Percentiles rank a stretch among this genome's conserved stretches.
These are phyloP conservation scores for Lyophyllum shimeji DNA, from an alignment of 768 basidiomycete species.

Conservation along the genomic window DNA sequence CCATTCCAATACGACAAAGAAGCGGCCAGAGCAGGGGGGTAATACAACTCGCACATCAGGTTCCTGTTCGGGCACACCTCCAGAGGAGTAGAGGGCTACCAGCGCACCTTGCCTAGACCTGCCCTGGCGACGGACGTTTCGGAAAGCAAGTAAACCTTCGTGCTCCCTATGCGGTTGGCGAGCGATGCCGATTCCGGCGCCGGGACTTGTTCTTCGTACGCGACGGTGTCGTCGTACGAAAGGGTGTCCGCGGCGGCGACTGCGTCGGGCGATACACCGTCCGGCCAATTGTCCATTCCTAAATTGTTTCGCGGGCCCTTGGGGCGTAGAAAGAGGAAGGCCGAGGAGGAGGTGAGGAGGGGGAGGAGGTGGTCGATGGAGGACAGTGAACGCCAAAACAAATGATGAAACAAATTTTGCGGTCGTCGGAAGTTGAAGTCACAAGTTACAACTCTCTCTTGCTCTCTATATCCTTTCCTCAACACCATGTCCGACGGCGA, in stretches of 20 bases:
- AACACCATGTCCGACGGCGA: conserved; percentile 43
- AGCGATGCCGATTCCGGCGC: conserved; percentile 39
- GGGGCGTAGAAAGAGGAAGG: too few relatives aligned
- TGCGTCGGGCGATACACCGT: conserved; percentile 30
- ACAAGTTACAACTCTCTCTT: conserved; percentile 1
- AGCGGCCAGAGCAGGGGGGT: conserved; percentile 16
- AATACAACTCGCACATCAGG: conserved; percentile 45
- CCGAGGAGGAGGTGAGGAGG: conserved; percentile 1
- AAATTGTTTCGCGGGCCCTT: conserved; percentile 2
- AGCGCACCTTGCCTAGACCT: conserved; percentile 80
- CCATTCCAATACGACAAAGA: conserved; percentile 31
- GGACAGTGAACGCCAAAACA: conserved; percentile 1
- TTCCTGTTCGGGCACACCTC: conserved; percentile 32
- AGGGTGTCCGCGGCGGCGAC: conserved; percentile 26
- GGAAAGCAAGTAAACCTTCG: conserved; percentile 76
- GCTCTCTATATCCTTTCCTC: conserved; percentile 4
- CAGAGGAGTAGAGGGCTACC: conserved; percentile 37
- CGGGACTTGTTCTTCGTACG: conserved; percentile 59
- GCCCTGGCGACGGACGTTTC: conserved; percentile 60
- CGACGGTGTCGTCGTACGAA: conserved; percentile 55
- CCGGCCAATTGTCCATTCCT: conserved; percentile 51
- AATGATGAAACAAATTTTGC: conserved; percentile 14
- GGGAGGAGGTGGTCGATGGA: conserved; percentile 1
- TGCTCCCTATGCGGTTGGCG: conserved; percentile 66
- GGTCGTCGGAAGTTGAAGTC: neutral